Conservation (phyloP, 495 filamentous ascomycete species). For the Neurospora sp. region DNA sequence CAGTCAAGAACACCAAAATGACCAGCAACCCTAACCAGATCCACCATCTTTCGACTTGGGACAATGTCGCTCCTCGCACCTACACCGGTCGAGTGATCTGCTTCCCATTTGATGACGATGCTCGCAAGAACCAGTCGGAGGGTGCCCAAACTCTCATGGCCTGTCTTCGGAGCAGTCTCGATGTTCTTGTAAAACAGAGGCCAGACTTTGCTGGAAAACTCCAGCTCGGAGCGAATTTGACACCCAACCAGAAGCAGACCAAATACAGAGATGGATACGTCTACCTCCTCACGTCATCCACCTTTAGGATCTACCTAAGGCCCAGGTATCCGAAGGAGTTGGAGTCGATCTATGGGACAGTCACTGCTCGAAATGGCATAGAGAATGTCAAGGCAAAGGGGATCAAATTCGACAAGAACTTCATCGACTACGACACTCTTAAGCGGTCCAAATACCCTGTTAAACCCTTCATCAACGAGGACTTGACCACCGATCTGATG, state of each 20-base stretch:
- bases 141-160: constrained; percentile 5
- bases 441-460: constrained; percentile 21
- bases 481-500: constrained; percentile 11
- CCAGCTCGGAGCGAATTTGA: constrained; percentile 9
- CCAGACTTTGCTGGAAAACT: constrained; percentile 27
- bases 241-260: background rate
- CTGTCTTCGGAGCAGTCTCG: constrained; percentile 13
- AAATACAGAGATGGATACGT: background rate
- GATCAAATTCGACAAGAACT: constrained; percentile 1
- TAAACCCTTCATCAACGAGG: constrained; percentile 15
- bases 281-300: background rate
- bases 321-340: background rate
- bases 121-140: constrained; percentile 8
- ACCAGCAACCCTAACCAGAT: background rate
- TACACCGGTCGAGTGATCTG: constrained; percentile 27
- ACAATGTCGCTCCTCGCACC: constrained; percentile 24
- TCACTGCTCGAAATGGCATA: background rate
- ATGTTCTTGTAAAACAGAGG: constrained; percentile 14
- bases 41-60: constrained; percentile 18
- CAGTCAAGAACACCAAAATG: background rate
- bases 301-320: background rate
- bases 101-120: constrained; percentile 22
- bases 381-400: background rate
- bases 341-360: background rate
- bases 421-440: constrained; percentile 14